Evolutionary conservation across 345 rosid species (phyloP), one percentile per base, ranked within the genome.

Genomic region (Gossypium thurberi): DNA sequence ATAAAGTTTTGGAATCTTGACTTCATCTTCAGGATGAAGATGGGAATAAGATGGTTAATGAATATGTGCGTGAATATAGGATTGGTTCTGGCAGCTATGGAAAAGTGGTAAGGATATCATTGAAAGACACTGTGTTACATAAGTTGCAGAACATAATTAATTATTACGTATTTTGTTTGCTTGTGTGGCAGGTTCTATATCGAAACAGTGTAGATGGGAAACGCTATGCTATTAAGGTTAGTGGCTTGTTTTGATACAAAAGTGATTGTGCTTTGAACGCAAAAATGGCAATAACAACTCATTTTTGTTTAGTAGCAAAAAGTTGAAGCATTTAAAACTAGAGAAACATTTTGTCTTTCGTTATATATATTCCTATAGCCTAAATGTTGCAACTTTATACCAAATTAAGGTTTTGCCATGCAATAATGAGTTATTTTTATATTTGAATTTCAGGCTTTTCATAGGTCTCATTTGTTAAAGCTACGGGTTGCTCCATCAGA

Each of bases 11-110:
- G 18, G 40, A 15, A 10, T 23, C 40, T 44, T 43, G 13, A 58
- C 26, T 78, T 78, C 73, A 48, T 52, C 79, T 82, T 64, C 80
- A 95, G 99, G 97, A 95, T 87, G 97, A 95, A 74, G 70, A 91
- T 79, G 99, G 99, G 74, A 86, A 84, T 74, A 95, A 92, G 84
- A 88, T 79, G 84, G 80, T 95, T 80, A 92, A 95, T 83, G 96
- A 88, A 84, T 91, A 92, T 82, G 96, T 92, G 73, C 90, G 90
- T 0, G 90, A 77, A 76, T 68, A 33, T 70, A 95, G 87, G 87
- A 93, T 95, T 84, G 99, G 96, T 79, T 80, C 97, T 20, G 99
- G 98, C 66, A 95, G 97, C 88, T 95, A 95, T 81, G 99, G 97
- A 21, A 95, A 95, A 95, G 99, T 95, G 93, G 99, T 95, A 86